Percentiles rank a stretch among this genome's conserved stretches.
Conservation (phyloP, 306 rosid species). For the Oxytropis ochrocephala region DNA sequence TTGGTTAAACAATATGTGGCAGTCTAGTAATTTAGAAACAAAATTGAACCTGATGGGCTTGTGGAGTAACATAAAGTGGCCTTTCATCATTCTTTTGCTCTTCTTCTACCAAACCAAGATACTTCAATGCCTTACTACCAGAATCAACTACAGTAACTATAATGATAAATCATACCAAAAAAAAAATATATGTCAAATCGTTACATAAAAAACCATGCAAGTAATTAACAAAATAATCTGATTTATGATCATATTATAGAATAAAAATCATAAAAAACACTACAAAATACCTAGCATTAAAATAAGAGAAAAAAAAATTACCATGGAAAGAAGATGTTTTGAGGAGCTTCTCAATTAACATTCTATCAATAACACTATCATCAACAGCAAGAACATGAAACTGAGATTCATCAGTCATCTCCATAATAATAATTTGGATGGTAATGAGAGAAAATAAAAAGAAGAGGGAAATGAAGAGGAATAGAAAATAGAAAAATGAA, state of each 20-base stretch:
- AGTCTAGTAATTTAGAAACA: neutral
- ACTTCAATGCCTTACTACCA: constrained; percentile 66
- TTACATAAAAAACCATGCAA: too few relatives aligned
- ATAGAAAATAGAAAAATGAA: neutral
- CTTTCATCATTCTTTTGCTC: constrained; percentile 28
- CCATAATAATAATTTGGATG: constrained; percentile 49
- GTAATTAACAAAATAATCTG: too few relatives aligned
- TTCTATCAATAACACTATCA: constrained; percentile 72
- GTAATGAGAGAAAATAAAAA: neutral
- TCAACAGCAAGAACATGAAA: constrained; percentile 90
- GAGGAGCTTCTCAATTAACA: constrained; percentile 78
- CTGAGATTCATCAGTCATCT: constrained; percentile 41
- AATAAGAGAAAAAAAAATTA: too few relatives aligned
- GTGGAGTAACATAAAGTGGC: constrained; percentile 22
- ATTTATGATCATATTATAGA: too few relatives aligned
- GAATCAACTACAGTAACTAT: constrained; percentile 83
- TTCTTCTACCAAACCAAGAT: constrained; percentile 60
- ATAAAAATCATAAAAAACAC: too few relatives aligned
- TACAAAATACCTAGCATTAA: too few relatives aligned
- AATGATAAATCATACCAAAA: constrained; percentile 7
- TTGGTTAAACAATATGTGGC: too few relatives aligned
- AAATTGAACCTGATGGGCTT: constrained; percentile 37
- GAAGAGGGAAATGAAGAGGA: neutral
- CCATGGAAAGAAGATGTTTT: constrained; percentile 84
- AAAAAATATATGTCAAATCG: too few relatives aligned